Base-by-base conservation (phyloP, 164 flowering plant species). In the Liquidambar formosana region DNA sequence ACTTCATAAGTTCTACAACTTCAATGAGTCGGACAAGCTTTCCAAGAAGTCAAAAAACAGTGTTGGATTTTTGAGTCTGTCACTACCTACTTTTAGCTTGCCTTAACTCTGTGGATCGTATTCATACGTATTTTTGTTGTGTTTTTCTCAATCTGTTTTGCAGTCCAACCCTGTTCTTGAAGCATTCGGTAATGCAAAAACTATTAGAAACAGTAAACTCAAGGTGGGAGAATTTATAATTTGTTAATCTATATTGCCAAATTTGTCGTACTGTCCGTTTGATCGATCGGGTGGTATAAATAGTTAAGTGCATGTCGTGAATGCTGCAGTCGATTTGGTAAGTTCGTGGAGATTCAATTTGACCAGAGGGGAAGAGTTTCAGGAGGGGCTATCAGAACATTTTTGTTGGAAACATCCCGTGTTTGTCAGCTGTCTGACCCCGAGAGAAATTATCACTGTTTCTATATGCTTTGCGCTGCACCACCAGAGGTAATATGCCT, bases 151-250 rank as follows among this genome's bases (percentile, higher is more conserved):
- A n/a, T n/a, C 57, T 70, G 14, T 73, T 49, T 71, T 79, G 76
- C 91, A 96, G 99, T 96, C 99, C 64, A 96, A 96, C 83, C 99
- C 99, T 72, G 98, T 96, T 78, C 76, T 96, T 21, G 99, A 96
- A 83, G 99, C 99, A 61, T 96, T 96, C 82, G 99, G 99, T 18
- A 96, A 96, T 81, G 99, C 99, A 54, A 96, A 93, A 79, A 96
- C 99, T 68, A 97, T 96, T 65, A 80, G 98, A 77, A 96, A 96
- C 80, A 96, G 93, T 69, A 96, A n/a, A 96, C 67, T 96, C 99
- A 51, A 96, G 99, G 99, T 96, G 69, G 10, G 57, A 41, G n/a
- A n/a, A n/a, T n/a, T n/a, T n/a, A n/a, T n/a, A 28, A 18, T 53
- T 11, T 70, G 23, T 23, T n/a, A 23, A 12, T 28, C 21, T 47